A percentile compares a stretch with the other conserved stretches of the same genome.
These are phyloP conservation scores for Vaccinium darrowii DNA, from an alignment of 148 eudicot species.

Conservation along the genomic window DNA sequence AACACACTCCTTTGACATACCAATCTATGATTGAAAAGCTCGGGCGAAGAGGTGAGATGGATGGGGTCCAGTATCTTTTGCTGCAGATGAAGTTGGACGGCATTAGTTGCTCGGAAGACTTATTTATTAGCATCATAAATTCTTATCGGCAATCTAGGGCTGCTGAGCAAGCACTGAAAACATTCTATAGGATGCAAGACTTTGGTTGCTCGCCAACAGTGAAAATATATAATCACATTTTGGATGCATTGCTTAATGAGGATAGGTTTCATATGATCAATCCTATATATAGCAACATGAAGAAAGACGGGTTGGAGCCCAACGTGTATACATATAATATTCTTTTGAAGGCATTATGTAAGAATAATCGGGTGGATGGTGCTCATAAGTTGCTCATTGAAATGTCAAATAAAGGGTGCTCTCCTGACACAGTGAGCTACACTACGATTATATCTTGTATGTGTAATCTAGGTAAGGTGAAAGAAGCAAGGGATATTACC, in stretches of 20 bases:
- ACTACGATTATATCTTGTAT: constrained; percentile 64
- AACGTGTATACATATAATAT: constrained; percentile 83
- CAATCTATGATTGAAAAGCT: constrained; percentile 65
- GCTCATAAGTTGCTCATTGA: constrained; percentile 73
- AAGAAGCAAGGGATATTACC: constrained; percentile 69
- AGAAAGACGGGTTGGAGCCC: constrained; percentile 78
- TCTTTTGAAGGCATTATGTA: constrained; percentile 83
- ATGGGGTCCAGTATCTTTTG: constrained; percentile 72
- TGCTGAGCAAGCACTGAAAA: constrained; percentile 71
- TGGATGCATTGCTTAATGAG: constrained; percentile 80
- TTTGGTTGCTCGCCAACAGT: constrained; percentile 69
- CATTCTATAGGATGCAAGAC: constrained; percentile 70
- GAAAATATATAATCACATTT: constrained; percentile 69
- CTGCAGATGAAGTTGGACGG: constrained; percentile 79
- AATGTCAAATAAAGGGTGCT: constrained; percentile 79
- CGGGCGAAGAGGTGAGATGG: constrained; percentile 53
- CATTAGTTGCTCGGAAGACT: constrained; percentile 60
- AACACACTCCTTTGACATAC: constrained; percentile 70
- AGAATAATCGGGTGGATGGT: constrained; percentile 62
- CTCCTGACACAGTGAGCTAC: constrained; percentile 77
- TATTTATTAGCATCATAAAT: constrained; percentile 61
- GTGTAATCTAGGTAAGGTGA: constrained; percentile 62
- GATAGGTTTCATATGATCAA: constrained; percentile 68
- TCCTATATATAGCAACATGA: constrained; percentile 69
- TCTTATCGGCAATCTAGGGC: constrained; percentile 51